Conservation (phyloP, 2,329 filamentous ascomycete genomes). For the Zymoseptoria brevis region DNA sequence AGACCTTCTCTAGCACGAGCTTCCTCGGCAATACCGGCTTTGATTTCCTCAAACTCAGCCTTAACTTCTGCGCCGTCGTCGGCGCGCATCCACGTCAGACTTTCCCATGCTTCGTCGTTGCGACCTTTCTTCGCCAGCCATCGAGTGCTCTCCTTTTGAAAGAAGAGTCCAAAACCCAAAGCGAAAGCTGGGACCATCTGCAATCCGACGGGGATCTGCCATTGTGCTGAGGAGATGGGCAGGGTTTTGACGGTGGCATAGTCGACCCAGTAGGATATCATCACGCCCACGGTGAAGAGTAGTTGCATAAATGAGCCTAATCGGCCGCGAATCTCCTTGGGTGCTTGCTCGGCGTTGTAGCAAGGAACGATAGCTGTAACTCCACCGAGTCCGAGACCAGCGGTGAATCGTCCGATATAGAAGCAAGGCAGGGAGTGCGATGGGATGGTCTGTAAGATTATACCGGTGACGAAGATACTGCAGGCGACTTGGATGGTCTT, state of each 20-base stretch:
- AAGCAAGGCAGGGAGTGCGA: conserved; percentile 38
- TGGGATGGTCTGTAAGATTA: conserved; percentile 42
- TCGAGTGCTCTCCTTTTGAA: conserved; percentile 42
- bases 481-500: conserved; percentile 40
- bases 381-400: conserved; percentile 43
- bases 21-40: conserved; percentile 41
- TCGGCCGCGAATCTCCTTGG: conserved; percentile 40
- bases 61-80: conserved; percentile 28
- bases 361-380: conserved; percentile 38
- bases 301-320: conserved; percentile 47
- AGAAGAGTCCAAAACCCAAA: conserved; percentile 44
- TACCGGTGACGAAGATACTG: conserved; percentile 34
- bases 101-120: conserved; percentile 41
- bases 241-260: conserved; percentile 38
- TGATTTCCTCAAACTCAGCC: conserved; percentile 46
- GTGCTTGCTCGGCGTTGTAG: conserved; percentile 37
- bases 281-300: conserved; percentile 44
- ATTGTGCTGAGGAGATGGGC: conserved; percentile 36
- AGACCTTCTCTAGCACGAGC: conserved; percentile 32
- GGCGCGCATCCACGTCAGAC: conserved; percentile 46
- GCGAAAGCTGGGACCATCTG: conserved; percentile 44
- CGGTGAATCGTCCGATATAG: conserved; percentile 42
- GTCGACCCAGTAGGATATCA: conserved; percentile 47
- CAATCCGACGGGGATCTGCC: conserved; percentile 50
- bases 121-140: conserved; percentile 44